Base-by-base conservation (phyloP, 2,329 filamentous ascomycete species). In the Elsinoe perseae region DNA sequence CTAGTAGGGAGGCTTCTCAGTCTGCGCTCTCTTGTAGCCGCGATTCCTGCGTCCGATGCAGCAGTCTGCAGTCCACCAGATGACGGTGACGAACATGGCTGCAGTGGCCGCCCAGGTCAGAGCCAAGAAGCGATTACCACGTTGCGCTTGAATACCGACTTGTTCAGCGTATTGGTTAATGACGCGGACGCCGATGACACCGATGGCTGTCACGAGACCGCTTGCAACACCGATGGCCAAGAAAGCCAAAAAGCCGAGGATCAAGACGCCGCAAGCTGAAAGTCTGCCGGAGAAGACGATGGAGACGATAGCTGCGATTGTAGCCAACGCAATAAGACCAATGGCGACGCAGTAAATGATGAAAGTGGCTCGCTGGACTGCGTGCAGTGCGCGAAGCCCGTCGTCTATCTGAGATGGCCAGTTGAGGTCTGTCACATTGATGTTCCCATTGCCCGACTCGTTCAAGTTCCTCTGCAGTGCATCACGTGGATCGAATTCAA, bases 131-230 rank as follows among this genome's bases (percentile, higher is more conserved):
- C 77, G 79, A 14, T 63, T 68, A 0, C 82, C 81, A 57, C 72
- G 74, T 20, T 71, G 66, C 46, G 77, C 79, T 16, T 70, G 67
- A 8, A 83, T 66, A 0, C 78, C 76, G 23, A 80, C 71, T 0
- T 71, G 65, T 14, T 74, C 67, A 3, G 79, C 79, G 55, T 80
- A 73, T 25, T 77, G 65, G 59, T 82, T 82, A 59, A 85, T 74
- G 0, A 78, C 63, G 16, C 76, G 62, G 1, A 73, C 68, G 2
- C 75, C 79, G 66, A 82, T 80, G 56, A 77, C 73, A 9, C 77
- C 75, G 3, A 83, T 68, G 16, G 86, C 84, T 0, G 80, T 86
- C 23, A 83, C 80, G 21, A 91, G 85, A 62, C 89, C 89, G 18
- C 86, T 91, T 48, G 86, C 83, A 54, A 84, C 83, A 2, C 86